A percentile compares a stretch with the other conserved stretches of the same genome.
These are phyloP conservation scores for Royoungia palumana DNA, from an alignment of 768 basidiomycete genomes.

Conservation along the genomic window DNA sequence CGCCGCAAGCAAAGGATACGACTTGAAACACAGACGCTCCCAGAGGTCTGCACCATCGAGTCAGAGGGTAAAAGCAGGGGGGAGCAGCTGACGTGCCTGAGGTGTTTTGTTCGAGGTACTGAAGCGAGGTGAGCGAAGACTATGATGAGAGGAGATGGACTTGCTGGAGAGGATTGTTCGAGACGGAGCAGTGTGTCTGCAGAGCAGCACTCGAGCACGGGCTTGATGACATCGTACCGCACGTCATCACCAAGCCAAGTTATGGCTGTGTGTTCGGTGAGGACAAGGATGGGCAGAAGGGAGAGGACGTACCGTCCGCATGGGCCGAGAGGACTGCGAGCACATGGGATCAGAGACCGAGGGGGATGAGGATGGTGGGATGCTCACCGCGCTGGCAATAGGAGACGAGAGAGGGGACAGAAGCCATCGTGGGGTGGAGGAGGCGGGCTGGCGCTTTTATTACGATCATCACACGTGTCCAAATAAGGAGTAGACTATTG, in stretches of 20 bases:
- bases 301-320: constrained; percentile 51
- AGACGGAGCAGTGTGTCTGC: constrained; percentile 66
- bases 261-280: constrained; percentile 46
- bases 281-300: background rate
- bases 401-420: constrained; percentile 59
- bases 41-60: constrained; percentile 52
- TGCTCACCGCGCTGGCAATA: constrained; percentile 71
- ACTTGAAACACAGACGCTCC: constrained; percentile 59
- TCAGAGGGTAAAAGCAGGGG: background rate
- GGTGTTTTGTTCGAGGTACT: constrained; percentile 57
- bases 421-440: constrained; percentile 25
- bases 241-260: constrained; percentile 57
- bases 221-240: constrained; percentile 62
- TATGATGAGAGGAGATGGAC: constrained; percentile 24
- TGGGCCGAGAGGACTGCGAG: constrained; percentile 54
- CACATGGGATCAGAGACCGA: constrained; percentile 10
- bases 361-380: constrained; percentile 1
- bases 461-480: constrained; percentile 14
- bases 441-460: constrained; percentile 7
- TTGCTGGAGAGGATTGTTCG: constrained; percentile 68
- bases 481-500: constrained; percentile 11
- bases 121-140: constrained; percentile 13
- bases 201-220: constrained; percentile 70
- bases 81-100: constrained; percentile 38
- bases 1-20: constrained; percentile 53